These are phyloP conservation scores for Berkeleyomyces basicola DNA, from an alignment of 2,329 filamentous ascomycete species.

Conservation along the genomic window DNA sequence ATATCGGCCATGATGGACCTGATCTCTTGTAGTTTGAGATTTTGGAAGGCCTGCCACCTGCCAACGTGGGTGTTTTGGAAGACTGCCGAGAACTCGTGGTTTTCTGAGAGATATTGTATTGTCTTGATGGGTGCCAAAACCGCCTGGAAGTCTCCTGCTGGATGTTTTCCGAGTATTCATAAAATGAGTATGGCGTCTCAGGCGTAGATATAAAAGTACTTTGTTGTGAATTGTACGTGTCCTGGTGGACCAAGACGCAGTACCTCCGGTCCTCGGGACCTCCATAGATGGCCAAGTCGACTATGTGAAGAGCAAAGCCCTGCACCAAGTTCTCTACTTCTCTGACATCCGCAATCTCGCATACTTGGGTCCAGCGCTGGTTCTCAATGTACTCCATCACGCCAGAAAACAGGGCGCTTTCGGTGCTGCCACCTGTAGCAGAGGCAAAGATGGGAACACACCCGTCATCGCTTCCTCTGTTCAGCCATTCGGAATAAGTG, in stretches of 20 bases:
- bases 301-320: neutral
- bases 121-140: constrained; percentile 14
- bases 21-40: constrained; percentile 7
- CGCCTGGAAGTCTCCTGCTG: constrained; percentile 10
- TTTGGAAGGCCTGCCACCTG: constrained; percentile 10
- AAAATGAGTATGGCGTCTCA: neutral
- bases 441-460: constrained; percentile 14
- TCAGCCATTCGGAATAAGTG: constrained; percentile 13
- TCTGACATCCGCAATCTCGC: constrained; percentile 7
- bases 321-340: neutral
- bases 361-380: constrained; percentile 11
- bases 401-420: constrained; percentile 12
- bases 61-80: constrained; percentile 14
- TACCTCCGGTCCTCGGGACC: constrained; percentile 9
- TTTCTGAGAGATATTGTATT: constrained; percentile 13
- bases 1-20: constrained; percentile 6
- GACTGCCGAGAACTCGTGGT: constrained; percentile 12
- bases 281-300: constrained; percentile 14
- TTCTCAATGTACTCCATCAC: constrained; percentile 14
- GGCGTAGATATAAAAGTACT: constrained; percentile 7
- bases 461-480: constrained; percentile 7
- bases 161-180: constrained; percentile 5
- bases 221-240: constrained; percentile 9
- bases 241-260: constrained; percentile 13
- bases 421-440: constrained; percentile 10